Base-by-base conservation (phyloP, 2,329 filamentous ascomycete species). In the Phialocephala sp. region DNA sequence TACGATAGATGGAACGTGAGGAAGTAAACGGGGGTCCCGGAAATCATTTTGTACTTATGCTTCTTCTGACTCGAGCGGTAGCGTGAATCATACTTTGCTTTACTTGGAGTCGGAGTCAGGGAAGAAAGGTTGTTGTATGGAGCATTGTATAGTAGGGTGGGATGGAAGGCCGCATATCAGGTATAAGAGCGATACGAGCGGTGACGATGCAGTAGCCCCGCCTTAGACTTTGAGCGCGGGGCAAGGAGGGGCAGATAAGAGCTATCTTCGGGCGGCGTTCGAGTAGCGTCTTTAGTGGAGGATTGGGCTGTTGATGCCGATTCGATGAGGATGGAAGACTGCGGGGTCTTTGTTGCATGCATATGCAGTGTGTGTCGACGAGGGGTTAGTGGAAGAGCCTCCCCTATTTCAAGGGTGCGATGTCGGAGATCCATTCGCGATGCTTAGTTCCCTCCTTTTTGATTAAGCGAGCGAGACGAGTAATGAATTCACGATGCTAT, bases 321-420 rank as follows among this genome's bases (percentile, higher is more conserved):
- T n/a, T n/a, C n/a, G n/a, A n/a, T n/a, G n/a, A n/a, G n/a, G n/a
- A n/a, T n/a, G n/a, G n/a, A n/a, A n/a, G n/a, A n/a, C n/a, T n/a
- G n/a, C n/a, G n/a, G n/a, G n/a, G 27, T 27, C 24, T 11, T 4
- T 32, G 47, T 52, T 52, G 47, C 22, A 32, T 52, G 43, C 43
- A 47, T 47, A 47, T 47, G 43, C n/a, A 47, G 15, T n/a, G 43
- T 52, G 50, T 54, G 50, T 27, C 50, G 24, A 32, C 24, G 24
- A 54, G 27, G 50, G 43, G 50, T 52, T 52, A 20, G 50, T 35
- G 24, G 50, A 54, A 54, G 50, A 54, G 50, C 50, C 47, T 54
- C 50, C 12, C 18, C 15, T 27, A 3, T 54, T 27, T n/a, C n/a
- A 32, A 24, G 35, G 50, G 24, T 22, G 45, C 45, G 45, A 22